Conservation (phyloP, 1,139 yeast species). For the Nakaseomyces delphensis region DNA sequence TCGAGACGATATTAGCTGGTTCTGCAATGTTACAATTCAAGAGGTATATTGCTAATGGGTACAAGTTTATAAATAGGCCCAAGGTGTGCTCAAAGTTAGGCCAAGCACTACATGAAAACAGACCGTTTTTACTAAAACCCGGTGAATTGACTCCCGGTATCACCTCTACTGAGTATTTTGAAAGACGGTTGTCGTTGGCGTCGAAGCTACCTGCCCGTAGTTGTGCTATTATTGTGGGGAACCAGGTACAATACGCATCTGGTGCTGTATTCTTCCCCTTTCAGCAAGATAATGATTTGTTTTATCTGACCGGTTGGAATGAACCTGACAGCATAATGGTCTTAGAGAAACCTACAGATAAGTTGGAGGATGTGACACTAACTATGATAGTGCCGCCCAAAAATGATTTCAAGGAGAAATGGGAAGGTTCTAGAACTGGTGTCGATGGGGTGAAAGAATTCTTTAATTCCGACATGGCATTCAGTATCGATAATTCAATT, state of each 20-base stretch:
- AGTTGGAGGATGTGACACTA: slow-evolving; percentile 47
- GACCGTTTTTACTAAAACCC: slow-evolving; percentile 61
- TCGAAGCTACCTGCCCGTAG: slow-evolving; percentile 53
- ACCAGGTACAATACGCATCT: slow-evolving; percentile 64
- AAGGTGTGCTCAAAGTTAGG: slow-evolving; percentile 41
- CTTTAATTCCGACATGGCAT: slow-evolving; percentile 79
- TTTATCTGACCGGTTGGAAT: slow-evolving; percentile 82
- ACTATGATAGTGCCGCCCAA: slow-evolving; percentile 87
- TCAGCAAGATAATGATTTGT: slow-evolving; percentile 85
- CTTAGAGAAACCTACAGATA: slow-evolving; percentile 52
- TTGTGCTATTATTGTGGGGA: slow-evolving; percentile 68
- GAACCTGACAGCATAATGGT: slow-evolving; percentile 82
- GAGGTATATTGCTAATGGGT: slow-evolving; percentile 1
- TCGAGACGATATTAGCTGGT: no score
- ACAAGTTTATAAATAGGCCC: slow-evolving; percentile 14
- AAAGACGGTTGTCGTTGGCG: slow-evolving; percentile 55
- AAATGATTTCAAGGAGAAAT: slow-evolving; percentile 64
- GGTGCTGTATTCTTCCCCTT: slow-evolving; percentile 88
- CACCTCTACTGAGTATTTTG: slow-evolving; percentile 68
- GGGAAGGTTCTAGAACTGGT: slow-evolving; percentile 96
- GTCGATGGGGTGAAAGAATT: slow-evolving; percentile 69
- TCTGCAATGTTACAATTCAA: not conserved
- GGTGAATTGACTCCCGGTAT: slow-evolving; percentile 90
- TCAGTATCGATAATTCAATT: slow-evolving; percentile 35
- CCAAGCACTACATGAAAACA: slow-evolving; percentile 79